Percentiles rank a stretch among this genome's conserved stretches.
These are phyloP conservation scores for Cichorium intybus DNA, from an alignment of 140 eudicot genomes.

Conservation along the genomic window DNA sequence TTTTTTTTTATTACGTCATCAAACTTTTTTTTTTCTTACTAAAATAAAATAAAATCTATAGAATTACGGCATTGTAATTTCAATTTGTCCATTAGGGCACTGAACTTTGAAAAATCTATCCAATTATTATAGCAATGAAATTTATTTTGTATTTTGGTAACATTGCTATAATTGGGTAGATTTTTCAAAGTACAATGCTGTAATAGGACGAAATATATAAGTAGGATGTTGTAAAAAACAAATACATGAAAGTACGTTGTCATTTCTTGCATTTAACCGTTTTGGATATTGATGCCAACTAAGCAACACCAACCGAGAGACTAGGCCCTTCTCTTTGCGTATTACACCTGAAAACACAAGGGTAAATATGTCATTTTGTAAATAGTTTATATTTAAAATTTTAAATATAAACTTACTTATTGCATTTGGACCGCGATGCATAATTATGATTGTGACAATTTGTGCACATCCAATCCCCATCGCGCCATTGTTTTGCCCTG, in stretches of 20 bases:
- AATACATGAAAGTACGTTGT: not conserved
- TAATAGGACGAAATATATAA: too few species aligned
- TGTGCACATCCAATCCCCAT: constrained; percentile 99
- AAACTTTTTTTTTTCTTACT: not conserved
- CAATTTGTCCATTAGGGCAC: too few species aligned
- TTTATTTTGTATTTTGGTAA: too few species aligned
- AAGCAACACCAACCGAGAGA: not conserved
- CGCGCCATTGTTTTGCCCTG: constrained; percentile 97
- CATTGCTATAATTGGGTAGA: too few species aligned
- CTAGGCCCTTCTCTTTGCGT: not conserved
- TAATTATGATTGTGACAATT: constrained; percentile 91
- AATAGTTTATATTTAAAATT: too few species aligned
- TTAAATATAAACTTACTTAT: constrained; percentile 50
- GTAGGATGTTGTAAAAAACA: too few species aligned
- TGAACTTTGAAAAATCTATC: not conserved
- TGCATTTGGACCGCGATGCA: constrained; percentile 89
- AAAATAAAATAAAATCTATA: too few species aligned
- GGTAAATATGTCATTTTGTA: too few species aligned
- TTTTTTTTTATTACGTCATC: too few species aligned
- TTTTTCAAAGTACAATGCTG: not conserved
- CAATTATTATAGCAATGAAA: not conserved
- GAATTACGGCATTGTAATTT: too few species aligned
- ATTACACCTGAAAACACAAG: not conserved
- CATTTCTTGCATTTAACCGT: not conserved
- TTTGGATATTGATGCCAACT: not conserved